Evolutionary conservation across 139 green algal genomes (phyloP), one percentile per base, ranked within the genome.

Genomic region (Asterochloris sp.): DNA sequence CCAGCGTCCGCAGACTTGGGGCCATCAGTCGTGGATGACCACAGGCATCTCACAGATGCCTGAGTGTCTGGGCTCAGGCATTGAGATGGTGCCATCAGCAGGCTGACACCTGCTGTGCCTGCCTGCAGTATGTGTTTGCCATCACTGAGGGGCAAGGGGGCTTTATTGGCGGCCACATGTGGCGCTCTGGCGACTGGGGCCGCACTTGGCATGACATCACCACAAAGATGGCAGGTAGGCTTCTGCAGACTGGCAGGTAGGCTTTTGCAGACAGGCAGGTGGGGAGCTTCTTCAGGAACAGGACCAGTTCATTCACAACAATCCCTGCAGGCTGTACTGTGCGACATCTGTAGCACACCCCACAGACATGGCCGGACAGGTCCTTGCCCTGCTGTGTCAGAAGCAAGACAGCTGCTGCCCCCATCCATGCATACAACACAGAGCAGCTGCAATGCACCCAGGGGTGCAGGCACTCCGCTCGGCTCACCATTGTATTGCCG

Each of bases 91-190:
- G 15, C 16, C 15, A 69, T 10, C 75, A 12, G 13, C 12, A 47
- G 19, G 68, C 23, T 12, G 27, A 17, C 14, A 47, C 0, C 19
- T 68, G 15, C n/a, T 62, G 0, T 66, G 15, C 47, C 69, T 63
- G 23, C 66, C 1, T 86, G 83, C 78, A 86, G 83, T 86, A 79
- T 82, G 85, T 92, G 23, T 92, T 92, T 85, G 89, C 83, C 12
- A 17, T 92, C 0, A 86, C 85, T 0, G 62, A 75, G 29, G 83
- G 83, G 0, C 61, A 73, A 0, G 82, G 88, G 21, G 63, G 69
- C n/a, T 84, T 84, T 67, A 54, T 80, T n/a, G 88, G 86, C 2
- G 88, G 88, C n/a, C 79, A 76, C 10, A 28, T 92, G 14, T 92
- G 71, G 79, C 84, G 88, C 10, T 86, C 82, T 26, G 88, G 92